These are phyloP conservation scores for Wickerhamomyces sydowiorum DNA, from an alignment of 805 yeast species.

Conservation along the genomic window DNA sequence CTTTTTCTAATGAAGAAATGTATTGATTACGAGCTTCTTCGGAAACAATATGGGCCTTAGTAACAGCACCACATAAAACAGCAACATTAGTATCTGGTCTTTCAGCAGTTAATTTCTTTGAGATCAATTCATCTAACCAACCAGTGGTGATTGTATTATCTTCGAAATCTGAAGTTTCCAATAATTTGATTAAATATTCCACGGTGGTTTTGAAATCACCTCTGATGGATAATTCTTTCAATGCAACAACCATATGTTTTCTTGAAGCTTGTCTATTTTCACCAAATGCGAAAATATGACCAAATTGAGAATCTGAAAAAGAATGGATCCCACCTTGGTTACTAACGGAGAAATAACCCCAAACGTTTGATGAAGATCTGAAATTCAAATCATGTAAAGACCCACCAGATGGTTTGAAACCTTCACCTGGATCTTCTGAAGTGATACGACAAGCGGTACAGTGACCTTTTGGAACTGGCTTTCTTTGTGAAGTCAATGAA, in stretches of 20 bases:
- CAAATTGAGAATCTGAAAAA: slow-evolving; percentile 97
- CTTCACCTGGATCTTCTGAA: slow-evolving; percentile 98
- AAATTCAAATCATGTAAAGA: slow-evolving; percentile 92
- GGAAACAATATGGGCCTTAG: slow-evolving; percentile 84
- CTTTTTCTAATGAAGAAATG: slow-evolving; percentile 77
- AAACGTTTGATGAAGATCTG: slow-evolving; percentile 94
- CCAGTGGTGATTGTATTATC: slow-evolving; percentile 97
- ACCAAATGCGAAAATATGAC: slow-evolving; percentile 98
- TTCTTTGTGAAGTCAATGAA: slow-evolving; percentile 74
- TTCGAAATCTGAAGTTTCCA: slow-evolving; percentile 96
- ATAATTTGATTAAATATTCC: slow-evolving; percentile 88
- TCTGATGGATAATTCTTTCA: slow-evolving; percentile 92
- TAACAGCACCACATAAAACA: slow-evolving; percentile 94
- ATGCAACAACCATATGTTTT: slow-evolving; percentile 98
- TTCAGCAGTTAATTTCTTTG: slow-evolving; percentile 92
- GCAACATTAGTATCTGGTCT: slow-evolving; percentile 92
- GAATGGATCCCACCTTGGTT: slow-evolving; percentile 97
- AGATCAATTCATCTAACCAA: slow-evolving; percentile 95
- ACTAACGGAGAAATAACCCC: slow-evolving; percentile 99
- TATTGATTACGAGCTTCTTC: slow-evolving; percentile 67
- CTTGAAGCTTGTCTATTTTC: slow-evolving; percentile 97
- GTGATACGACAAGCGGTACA: slow-evolving; percentile 99
- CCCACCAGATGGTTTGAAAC: slow-evolving; percentile 98
- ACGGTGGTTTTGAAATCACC: slow-evolving; percentile 99
- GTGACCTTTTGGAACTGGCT: slow-evolving; percentile 96